Evolutionary conservation across 2,329 filamentous ascomycete genomes (phyloP), one percentile per base, ranked within the genome.

Genomic region (Scortechinia acanthostroma): DNA sequence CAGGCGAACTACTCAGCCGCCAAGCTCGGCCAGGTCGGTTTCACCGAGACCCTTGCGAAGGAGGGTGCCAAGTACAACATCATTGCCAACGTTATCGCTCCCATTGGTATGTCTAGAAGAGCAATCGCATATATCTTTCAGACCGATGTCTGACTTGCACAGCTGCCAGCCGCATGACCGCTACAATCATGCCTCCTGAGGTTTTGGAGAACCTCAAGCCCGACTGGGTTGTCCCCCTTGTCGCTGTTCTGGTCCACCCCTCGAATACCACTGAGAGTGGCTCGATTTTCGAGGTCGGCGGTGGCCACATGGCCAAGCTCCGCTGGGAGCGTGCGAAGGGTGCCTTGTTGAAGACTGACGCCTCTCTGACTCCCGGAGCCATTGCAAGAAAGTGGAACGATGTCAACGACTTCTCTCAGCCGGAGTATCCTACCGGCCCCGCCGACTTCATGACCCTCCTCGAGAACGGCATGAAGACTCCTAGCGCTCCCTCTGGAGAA

Each of bases 41-140:
- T 88, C 65, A 87, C 83, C 5, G 83, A 88, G 67, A 86, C 83
- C 1, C 69, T 88, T 47, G 84, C 84, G 44, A 87, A 87, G 67
- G 84, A 88, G 63, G 84, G 84, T 51, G 68, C 74, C 49, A 88
- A 88, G 61, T 88, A 88, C 68, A 88, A 88, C 69, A 88, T 88
- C 52, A 69, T 86, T 53, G 76, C 73, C 65, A 88, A 88, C 63
- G 79, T 79, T 52, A 85, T 88, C 62, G 83, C 84, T 28, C 84
- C 84, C 42, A 86, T 87, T 57, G 35, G 25, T 30, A 30, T 30
- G 25, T 30, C n/a, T n/a, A n/a, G n/a, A n/a, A n/a, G n/a, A n/a
- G n/a, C n/a, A n/a, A n/a, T n/a, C n/a, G n/a, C n/a, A n/a, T n/a
- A n/a, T n/a, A n/a, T n/a, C n/a, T n/a, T n/a, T n/a, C n/a, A n/a